Base-by-base conservation (phyloP, 2,329 filamentous ascomycete species). In the Fusarium paranaense region DNA sequence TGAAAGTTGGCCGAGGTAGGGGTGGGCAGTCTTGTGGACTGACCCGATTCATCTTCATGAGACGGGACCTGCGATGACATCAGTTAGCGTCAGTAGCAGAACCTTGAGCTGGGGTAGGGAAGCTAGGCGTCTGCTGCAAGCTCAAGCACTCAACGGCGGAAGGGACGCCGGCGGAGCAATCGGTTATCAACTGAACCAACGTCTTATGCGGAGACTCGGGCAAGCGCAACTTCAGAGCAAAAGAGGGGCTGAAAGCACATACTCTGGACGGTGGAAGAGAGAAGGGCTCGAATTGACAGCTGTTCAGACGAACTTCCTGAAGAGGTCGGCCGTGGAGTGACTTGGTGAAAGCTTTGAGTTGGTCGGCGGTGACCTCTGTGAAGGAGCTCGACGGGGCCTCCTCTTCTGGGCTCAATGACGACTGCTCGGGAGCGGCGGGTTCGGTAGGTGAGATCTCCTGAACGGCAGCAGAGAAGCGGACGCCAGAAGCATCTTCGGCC, bases 261-360 rank as follows among this genome's bases (percentile, higher is more conserved):
- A 96, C 94, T 84, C 94, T 90, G 54, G 94, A 96, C 35, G 90
- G 88, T 40, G 97, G 96, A 62, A 98, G 87, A 38, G 97, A 98
- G 73, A 98, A 92, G 37, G 96, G 93, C 81, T 98, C 95, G 80
- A 95, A 98, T 50, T 93, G 92, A 83, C 95, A 97, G 80, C 95
- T 94, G 80, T 93, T 93, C 87, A 97, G 90, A 73, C 95, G 91
- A 66, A 91, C 89, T 78, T 95, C 93, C 84, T 98, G 95, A 70
- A 98, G 88, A 77, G 92, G 91, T 56, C 91, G 89, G 71, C 91
- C 90, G 74, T 95, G 93, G 30, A 97, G 86, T 27, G 90, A 92
- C 76, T 91, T 90, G 60, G 93, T 92, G 70, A 98, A 85, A 69
- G 91, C 91, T 75, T 89, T 90, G 66, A 97, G 86, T 79, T 95